These are phyloP conservation scores for Amoebophrya sp. DNA, from an alignment of 169 alveolate species.

Conservation along the genomic window DNA sequence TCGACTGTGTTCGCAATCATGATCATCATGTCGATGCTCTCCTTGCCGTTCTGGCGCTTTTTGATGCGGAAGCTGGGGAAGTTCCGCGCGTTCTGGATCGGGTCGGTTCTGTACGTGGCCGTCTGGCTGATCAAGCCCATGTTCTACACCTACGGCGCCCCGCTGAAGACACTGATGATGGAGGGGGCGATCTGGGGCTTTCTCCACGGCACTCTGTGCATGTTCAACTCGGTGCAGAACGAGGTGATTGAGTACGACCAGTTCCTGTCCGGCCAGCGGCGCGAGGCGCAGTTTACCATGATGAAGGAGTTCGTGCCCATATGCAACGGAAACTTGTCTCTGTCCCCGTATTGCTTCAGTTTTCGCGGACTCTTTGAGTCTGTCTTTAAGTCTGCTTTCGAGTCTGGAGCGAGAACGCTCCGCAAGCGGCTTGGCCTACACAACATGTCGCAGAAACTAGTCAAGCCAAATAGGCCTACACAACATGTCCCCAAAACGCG, in stretches of 20 bases:
- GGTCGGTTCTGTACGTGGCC: background rate
- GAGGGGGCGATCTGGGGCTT: background rate
- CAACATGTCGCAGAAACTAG: too few species aligned
- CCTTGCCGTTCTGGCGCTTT: background rate
- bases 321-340: too few species aligned
- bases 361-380: too few species aligned
- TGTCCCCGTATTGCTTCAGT: too few species aligned
- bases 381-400: too few species aligned
- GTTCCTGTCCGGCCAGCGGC: background rate
- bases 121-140: background rate
- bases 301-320: background rate
- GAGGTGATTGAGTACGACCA: background rate
- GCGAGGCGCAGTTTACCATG: background rate
- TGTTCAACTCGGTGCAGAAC: background rate
- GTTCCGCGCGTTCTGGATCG: background rate
- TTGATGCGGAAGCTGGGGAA: background rate
- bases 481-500: too few species aligned
- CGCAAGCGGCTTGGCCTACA: too few species aligned
- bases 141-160: background rate
- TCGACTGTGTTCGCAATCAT: background rate
- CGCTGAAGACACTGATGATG: background rate
- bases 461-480: too few species aligned
- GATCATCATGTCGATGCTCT: background rate
- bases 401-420: too few species aligned
- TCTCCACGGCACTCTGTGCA: background rate